A percentile compares a stretch with the other conserved stretches of the same genome.
These are phyloP conservation scores for Rubroboletus satanas DNA, from an alignment of 768 basidiomycete species.

Conservation along the genomic window DNA sequence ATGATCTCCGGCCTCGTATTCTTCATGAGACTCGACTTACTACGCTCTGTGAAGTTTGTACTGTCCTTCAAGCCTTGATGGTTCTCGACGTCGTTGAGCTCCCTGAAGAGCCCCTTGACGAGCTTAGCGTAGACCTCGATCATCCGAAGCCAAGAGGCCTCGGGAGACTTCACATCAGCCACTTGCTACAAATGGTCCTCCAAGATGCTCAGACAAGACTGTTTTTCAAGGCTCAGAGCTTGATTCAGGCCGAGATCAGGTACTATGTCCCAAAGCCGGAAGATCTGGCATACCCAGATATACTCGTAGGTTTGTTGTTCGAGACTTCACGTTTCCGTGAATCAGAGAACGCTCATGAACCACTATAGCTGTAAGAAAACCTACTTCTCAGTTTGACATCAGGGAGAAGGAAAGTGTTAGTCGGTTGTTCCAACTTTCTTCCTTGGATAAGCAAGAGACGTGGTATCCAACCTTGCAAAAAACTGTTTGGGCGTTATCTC, in stretches of 20 bases:
- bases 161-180: slow-evolving; percentile 69
- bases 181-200: slow-evolving; percentile 81
- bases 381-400: slow-evolving; percentile 41
- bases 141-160: slow-evolving; percentile 39
- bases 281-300: slow-evolving; percentile 85
- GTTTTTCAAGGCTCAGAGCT: slow-evolving; percentile 93
- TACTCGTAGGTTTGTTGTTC: slow-evolving; percentile 57
- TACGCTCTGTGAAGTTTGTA: slow-evolving; percentile 91
- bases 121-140: slow-evolving; percentile 40
- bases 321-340: background rate
- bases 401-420: slow-evolving; percentile 68
- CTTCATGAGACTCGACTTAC: slow-evolving; percentile 87
- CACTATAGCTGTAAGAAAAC: slow-evolving; percentile 44
- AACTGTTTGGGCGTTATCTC: slow-evolving; percentile 88
- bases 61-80: slow-evolving; percentile 93
- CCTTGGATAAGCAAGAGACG: slow-evolving; percentile 70
- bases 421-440: slow-evolving; percentile 66
- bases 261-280: slow-evolving; percentile 73
- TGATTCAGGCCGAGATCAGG: slow-evolving; percentile 85
- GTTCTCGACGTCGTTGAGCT: slow-evolving; percentile 69
- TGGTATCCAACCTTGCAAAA: slow-evolving; percentile 92
- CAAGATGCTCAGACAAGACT: slow-evolving; percentile 95
- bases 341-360: slow-evolving; percentile 3
- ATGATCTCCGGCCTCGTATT: slow-evolving; percentile 92
- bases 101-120: slow-evolving; percentile 28